Conservation (phyloP, 2,329 filamentous ascomycete genomes). For the Phialocephala subalpina region DNA sequence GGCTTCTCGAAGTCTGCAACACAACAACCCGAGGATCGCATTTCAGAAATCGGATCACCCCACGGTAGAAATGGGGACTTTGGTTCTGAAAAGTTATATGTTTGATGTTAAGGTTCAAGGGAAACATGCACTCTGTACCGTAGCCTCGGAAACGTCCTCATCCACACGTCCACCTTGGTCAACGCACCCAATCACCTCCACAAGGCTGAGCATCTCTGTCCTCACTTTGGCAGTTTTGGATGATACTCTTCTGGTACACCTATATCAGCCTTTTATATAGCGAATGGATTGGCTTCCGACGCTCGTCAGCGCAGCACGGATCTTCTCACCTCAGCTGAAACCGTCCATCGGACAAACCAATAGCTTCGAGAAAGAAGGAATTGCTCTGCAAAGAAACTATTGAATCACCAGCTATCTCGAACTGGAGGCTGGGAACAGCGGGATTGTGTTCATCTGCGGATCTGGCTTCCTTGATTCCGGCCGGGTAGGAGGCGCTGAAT, state of each 20-base stretch:
- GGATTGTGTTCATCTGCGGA: background rate
- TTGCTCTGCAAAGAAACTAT: background rate
- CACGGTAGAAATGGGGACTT: background rate
- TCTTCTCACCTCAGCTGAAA: constrained; percentile 22
- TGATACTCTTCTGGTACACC: constrained; percentile 22
- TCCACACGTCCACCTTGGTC: background rate
- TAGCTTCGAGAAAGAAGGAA: constrained; percentile 27
- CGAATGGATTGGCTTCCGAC: background rate
- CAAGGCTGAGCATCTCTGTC: constrained; percentile 16
- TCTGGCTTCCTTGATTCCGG: constrained; percentile 3
- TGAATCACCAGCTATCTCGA: background rate
- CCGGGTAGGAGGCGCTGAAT: background rate
- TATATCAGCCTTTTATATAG: constrained; percentile 23
- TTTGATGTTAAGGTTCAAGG: constrained; percentile 6
- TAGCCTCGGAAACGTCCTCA: constrained; percentile 1
- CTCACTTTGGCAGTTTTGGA: constrained; percentile 17
- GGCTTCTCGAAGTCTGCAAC: background rate
- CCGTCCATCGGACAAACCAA: constrained; percentile 18
- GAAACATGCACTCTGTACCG: background rate
- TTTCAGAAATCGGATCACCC: background rate
- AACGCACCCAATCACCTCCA: constrained; percentile 5
- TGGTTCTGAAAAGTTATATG: background rate
- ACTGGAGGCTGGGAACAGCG: constrained; percentile 5
- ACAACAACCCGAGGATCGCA: background rate
- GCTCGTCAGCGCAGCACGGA: constrained; percentile 20